A percentile compares a stretch with the other conserved stretches of the same genome.
These are phyloP conservation scores for Talaromyces atroroseus DNA, from an alignment of 2,329 filamentous ascomycete genomes.

Conservation along the genomic window DNA sequence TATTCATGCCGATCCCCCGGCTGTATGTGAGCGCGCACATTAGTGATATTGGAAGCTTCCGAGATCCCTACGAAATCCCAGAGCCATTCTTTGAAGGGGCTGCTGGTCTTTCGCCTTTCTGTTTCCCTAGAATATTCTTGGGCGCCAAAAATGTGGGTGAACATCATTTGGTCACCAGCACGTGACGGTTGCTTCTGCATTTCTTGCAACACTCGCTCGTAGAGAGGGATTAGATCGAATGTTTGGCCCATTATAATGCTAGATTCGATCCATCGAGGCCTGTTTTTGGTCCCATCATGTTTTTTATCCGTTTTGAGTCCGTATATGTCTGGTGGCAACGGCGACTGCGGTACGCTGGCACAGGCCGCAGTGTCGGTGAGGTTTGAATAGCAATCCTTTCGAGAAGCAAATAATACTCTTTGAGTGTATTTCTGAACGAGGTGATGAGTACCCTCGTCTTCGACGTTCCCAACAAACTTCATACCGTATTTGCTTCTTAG, in stretches of 20 bases:
- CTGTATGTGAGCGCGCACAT: conserved; percentile 29
- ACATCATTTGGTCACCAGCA: conserved; percentile 41
- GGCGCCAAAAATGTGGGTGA: conserved; percentile 49
- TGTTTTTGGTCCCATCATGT: conserved; percentile 32
- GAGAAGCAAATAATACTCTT: conserved; percentile 52
- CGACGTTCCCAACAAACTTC: conserved; percentile 20
- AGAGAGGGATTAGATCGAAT: conserved; percentile 44
- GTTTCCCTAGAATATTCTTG: conserved; percentile 49
- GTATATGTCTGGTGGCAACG: conserved; percentile 47
- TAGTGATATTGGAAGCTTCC: conserved; percentile 32
- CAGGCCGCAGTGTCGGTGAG: conserved; percentile 45
- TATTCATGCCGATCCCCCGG: conserved; percentile 43
- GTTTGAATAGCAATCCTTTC: conserved; percentile 49
- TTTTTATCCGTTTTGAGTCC: conserved; percentile 39
- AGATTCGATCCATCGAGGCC: conserved; percentile 47
- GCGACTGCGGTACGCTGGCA: conserved; percentile 47
- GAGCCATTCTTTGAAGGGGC: conserved; percentile 34
- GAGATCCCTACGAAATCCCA: conserved; percentile 34
- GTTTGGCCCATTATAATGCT: conserved; percentile 48
- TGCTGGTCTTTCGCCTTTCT: conserved; percentile 30
- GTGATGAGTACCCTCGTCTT: conserved; percentile 15
- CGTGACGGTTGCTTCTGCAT: conserved; percentile 28
- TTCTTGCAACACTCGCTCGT: conserved; percentile 38
- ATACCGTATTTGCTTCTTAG: conserved; percentile 48
- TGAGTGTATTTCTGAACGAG: conserved; percentile 44